Conservation (phyloP, 169 alveolate genomes). For the Blepharisma undulans region DNA sequence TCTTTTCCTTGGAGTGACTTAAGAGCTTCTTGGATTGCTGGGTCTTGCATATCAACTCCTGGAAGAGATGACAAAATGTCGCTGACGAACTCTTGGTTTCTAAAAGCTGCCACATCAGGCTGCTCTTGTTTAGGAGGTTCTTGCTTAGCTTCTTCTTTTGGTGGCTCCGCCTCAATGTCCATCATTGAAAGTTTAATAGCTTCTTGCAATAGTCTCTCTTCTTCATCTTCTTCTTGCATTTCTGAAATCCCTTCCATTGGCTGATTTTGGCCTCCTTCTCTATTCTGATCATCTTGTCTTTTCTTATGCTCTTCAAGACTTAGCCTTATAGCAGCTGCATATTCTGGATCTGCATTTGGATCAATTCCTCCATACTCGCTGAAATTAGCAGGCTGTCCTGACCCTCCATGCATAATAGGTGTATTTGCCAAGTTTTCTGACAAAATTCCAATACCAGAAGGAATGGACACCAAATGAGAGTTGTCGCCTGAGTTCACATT, state of each 20-base stretch:
- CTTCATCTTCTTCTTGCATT: constrained; percentile 50
- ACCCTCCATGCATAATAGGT: constrained; percentile 40
- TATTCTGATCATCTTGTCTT: constrained; percentile 39
- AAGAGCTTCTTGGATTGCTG: constrained; percentile 60
- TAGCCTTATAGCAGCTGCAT: constrained; percentile 77
- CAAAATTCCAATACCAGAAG: constrained; percentile 25
- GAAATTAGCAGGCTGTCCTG: constrained; percentile 37
- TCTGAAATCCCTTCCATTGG: constrained; percentile 12
- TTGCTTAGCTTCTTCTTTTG: constrained; percentile 1
- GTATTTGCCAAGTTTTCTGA: constrained; percentile 10
- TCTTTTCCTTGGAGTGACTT: constrained; percentile 39
- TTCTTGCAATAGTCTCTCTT: constrained; percentile 43
- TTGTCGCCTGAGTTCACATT: constrained; percentile 82
- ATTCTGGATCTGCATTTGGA: constrained; percentile 91
- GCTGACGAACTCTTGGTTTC: background rate
- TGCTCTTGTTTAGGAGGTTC: background rate
- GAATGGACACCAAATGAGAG: constrained; percentile 74
- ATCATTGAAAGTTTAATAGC: constrained; percentile 25
- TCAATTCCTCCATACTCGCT: constrained; percentile 86
- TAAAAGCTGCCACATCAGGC: background rate
- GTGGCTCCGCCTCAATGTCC: background rate
- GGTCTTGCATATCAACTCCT: constrained; percentile 68
- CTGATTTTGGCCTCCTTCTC: constrained; percentile 22
- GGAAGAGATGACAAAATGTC: constrained; percentile 48
- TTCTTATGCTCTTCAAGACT: constrained; percentile 52